Conservation (phyloP, 2,329 filamentous ascomycete genomes). For the Sporothrix humicola region DNA sequence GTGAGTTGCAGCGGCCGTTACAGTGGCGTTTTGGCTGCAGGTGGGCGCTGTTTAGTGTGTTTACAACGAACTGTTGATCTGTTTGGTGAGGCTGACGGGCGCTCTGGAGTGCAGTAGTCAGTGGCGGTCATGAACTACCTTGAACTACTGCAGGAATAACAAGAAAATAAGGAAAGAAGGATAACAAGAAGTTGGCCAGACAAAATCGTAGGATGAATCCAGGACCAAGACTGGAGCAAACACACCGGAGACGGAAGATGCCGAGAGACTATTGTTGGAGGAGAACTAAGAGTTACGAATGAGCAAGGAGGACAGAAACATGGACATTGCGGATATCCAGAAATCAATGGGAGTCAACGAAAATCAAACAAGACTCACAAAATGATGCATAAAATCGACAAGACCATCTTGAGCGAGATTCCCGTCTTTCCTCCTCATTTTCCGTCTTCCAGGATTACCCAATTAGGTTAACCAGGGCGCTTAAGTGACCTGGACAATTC, state of each 20-base stretch:
- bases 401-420: not conserved
- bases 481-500: not conserved
- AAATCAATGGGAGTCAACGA: no score
- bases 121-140: not conserved
- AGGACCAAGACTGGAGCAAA: not conserved
- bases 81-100: not conserved
- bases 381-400: not conserved
- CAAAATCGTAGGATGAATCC: no score
- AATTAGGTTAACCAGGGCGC: conserved; percentile 28
- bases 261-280: not conserved
- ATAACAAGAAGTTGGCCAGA: no score
- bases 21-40: not conserved
- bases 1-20: not conserved
- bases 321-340: no score
- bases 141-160: no score
- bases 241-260: not conserved
- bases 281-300: not conserved
- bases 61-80: no score
- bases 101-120: conserved; percentile 12
- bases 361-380: no score
- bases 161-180: no score
- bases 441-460: conserved; percentile 6
- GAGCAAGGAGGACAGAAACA: not conserved
- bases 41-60: no score
- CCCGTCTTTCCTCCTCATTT: not conserved